A percentile compares a stretch with the other conserved stretches of the same genome.
Evolutionary conservation across 768 basidiomycete species (phyloP).

Genomic region (Russula lepida): DNA sequence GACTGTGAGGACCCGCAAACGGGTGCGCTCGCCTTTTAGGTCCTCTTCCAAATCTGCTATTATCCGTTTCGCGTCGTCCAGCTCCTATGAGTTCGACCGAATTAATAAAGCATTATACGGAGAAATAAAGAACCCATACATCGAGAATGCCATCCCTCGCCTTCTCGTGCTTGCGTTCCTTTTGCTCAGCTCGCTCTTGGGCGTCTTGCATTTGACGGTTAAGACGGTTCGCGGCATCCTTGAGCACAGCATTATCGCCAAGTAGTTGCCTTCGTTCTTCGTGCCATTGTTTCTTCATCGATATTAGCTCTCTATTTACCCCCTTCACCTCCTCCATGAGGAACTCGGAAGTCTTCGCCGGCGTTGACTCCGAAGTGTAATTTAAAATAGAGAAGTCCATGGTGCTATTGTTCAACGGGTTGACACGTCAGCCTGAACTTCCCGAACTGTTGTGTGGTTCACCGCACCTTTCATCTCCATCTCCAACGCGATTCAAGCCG

Average conservation of each 20-base stretch:
- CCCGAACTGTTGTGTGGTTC: neutral
- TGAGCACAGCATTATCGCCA: constrained; percentile 64
- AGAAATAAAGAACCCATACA: constrained; percentile 31
- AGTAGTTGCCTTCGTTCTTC: constrained; percentile 54
- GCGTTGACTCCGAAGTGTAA: constrained; percentile 51
- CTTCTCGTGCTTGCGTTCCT: constrained; percentile 41
- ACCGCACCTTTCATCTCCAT: constrained; percentile 55
- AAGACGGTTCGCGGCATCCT: constrained; percentile 61
- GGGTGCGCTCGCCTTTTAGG: constrained; percentile 61
- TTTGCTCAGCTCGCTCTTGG: constrained; percentile 52
- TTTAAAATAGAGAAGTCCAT: constrained; percentile 41
- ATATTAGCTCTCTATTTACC: constrained; percentile 54
- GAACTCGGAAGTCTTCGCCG: constrained; percentile 57
- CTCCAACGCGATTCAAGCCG: constrained; percentile 32
- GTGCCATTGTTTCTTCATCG: constrained; percentile 62
- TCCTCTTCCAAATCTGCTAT: constrained; percentile 65
- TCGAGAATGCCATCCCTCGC: constrained; percentile 45
- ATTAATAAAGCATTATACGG: neutral
- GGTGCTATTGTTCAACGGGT: constrained; percentile 33
- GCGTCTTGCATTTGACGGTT: constrained; percentile 50
- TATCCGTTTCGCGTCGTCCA: constrained; percentile 54
- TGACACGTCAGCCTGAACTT: neutral
- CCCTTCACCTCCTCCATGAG: constrained; percentile 49
- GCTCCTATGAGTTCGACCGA: constrained; percentile 43
- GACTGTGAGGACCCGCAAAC: constrained; percentile 50